These are phyloP conservation scores for Sicyos edulis DNA, from an alignment of 306 rosid genomes.

Conservation along the genomic window DNA sequence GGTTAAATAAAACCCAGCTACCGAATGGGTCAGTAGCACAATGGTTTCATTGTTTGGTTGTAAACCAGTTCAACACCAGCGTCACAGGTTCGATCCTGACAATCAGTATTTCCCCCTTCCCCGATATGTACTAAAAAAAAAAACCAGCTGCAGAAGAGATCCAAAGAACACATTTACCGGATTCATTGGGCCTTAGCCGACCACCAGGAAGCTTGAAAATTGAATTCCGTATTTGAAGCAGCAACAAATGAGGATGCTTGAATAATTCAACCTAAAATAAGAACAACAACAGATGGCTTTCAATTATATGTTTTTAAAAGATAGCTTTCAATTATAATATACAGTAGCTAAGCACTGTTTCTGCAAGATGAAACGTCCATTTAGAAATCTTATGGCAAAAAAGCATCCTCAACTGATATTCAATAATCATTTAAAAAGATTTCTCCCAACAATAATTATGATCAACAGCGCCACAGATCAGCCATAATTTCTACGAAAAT, in stretches of 20 bases:
- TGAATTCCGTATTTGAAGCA: constrained; percentile 72
- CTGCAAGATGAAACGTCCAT: background rate
- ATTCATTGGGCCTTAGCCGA: constrained; percentile 77
- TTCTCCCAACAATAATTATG: background rate
- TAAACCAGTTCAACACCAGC: too few relatives aligned
- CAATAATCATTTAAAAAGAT: background rate
- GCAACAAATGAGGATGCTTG: constrained; percentile 77
- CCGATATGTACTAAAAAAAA: too few relatives aligned
- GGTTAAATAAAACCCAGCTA: too few relatives aligned
- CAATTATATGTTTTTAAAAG: too few relatives aligned
- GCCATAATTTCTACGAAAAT: background rate
- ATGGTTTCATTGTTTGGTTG: too few relatives aligned
- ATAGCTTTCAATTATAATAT: constrained; percentile 4
- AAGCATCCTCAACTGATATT: constrained; percentile 1
- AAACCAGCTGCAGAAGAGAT: background rate
- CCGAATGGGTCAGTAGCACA: too few relatives aligned
- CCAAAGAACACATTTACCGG: constrained; percentile 38
- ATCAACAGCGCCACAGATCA: background rate
- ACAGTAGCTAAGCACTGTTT: constrained; percentile 14
- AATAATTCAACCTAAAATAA: constrained; percentile 78
- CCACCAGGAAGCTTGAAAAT: constrained; percentile 85
- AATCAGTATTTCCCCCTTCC: too few relatives aligned
- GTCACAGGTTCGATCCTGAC: too few relatives aligned
- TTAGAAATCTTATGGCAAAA: background rate
- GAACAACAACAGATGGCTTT: constrained; percentile 1